Percentiles rank a stretch among this genome's conserved stretches.
These are phyloP conservation scores for Alternaria alternata DNA, from an alignment of 2,329 filamentous ascomycete species.

Conservation along the genomic window DNA sequence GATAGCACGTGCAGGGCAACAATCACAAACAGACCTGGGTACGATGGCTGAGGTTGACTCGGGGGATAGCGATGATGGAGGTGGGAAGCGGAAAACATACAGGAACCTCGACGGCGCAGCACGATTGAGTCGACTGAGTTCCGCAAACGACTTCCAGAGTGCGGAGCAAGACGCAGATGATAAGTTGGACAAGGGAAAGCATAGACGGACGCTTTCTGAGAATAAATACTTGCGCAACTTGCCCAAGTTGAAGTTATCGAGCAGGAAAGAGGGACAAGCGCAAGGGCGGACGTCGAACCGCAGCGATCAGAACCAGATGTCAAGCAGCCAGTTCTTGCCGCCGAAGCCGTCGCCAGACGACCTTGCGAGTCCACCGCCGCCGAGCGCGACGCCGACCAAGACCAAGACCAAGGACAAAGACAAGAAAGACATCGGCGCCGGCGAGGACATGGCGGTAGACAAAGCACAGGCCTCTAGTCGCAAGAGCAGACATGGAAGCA, in stretches of 20 bases:
- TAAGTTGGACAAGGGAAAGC: constrained; percentile 47
- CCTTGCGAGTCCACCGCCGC: neutral
- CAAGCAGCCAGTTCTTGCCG: constrained; percentile 51
- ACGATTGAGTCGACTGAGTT: constrained; percentile 47
- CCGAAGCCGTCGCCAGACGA: constrained; percentile 36
- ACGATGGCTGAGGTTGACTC: constrained; percentile 76
- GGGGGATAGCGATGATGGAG: constrained; percentile 74
- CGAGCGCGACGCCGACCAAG: constrained; percentile 17
- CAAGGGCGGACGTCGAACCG: constrained; percentile 27
- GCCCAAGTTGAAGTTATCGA: constrained; percentile 60
- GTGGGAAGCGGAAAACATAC: constrained; percentile 33
- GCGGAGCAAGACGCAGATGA: constrained; percentile 26
- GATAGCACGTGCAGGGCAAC: constrained; percentile 86
- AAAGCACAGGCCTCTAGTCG: constrained; percentile 31
- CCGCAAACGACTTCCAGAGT: constrained; percentile 41
- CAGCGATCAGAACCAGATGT: constrained; percentile 68
- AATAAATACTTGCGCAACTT: constrained; percentile 72
- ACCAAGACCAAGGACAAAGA: constrained; percentile 19
- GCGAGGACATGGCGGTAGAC: constrained; percentile 34
- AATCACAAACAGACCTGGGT: constrained; percentile 81
- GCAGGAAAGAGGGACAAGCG: constrained; percentile 36
- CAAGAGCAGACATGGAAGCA: constrained; percentile 39
- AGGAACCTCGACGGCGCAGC: constrained; percentile 46
- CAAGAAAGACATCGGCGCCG: constrained; percentile 33
- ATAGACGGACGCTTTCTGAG: constrained; percentile 69